Percentiles rank a stretch among this genome's conserved stretches.
Conservation (phyloP, 148 eudicot genomes). For the Agrostemma githago region DNA sequence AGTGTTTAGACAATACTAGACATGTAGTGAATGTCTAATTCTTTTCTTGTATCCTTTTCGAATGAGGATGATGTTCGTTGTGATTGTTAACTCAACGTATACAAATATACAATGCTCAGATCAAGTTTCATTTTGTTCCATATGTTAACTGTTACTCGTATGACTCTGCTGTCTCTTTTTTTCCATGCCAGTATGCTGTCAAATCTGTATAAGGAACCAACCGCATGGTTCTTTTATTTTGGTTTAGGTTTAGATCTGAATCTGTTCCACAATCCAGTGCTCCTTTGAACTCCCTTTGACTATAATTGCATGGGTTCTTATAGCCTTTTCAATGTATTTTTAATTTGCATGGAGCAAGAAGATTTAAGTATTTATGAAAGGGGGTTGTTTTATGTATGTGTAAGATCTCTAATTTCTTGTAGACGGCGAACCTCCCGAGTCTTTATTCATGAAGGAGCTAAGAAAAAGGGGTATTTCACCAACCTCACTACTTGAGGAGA, state of each 20-base stretch:
- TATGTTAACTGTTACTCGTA: no score
- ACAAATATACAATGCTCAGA: not conserved
- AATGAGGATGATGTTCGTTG: no score
- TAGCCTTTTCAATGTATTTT: not conserved
- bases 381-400: not conserved
- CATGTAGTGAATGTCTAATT: not conserved
- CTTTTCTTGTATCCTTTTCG: not conserved
- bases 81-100: not conserved
- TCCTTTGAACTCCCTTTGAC: not conserved
- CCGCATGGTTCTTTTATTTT: not conserved
- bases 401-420: conserved; percentile 22
- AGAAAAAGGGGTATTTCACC: conserved; percentile 81
- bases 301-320: not conserved
- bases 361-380: not conserved
- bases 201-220: not conserved
- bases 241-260: not conserved
- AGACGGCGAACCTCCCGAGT: conserved; percentile 95
- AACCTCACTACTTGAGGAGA: conserved; percentile 85
- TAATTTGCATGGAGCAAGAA: not conserved
- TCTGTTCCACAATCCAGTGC: not conserved
- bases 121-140: not conserved
- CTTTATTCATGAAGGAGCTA: conserved; percentile 93
- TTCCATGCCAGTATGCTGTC: not conserved
- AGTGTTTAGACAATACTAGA: not conserved
- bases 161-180: not conserved